Base-by-base conservation (phyloP, 1,284 basidiomycete genomes). In the Agaricales sp. region DNA sequence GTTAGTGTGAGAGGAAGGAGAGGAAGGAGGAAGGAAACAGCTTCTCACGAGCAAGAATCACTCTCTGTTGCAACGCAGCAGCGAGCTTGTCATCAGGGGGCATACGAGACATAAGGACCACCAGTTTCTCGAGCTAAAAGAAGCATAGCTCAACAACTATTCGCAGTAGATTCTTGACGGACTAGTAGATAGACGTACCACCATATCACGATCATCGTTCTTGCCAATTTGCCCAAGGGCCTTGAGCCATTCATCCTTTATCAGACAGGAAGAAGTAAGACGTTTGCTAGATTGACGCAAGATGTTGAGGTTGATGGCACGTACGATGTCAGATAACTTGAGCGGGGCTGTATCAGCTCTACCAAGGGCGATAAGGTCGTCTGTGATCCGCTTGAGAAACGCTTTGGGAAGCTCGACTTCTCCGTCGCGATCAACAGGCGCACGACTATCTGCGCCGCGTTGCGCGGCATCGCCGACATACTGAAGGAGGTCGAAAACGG, bases 131-230 rank as follows among this genome's bases (percentile, higher is more conserved):
- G 23, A 82, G 70, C 78, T 81, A 50, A 18, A 41, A 4, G 23
- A 8, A 35, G 8, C 30, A 11, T 35, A 8, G 8, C 30, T 35
- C 11, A 26, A n/a, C 41, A 23, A 41, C 26, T 18, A 23, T 39
- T 22, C 45, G 37, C 26, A 11, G 47, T 30, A 43, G 45, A 14
- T 39, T 3, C 6, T 39, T 45, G 39, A 43, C 12, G 43, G 2
- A 18, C 37, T 43, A 18, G 24, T 38, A 23, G n/a, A 38, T 8
- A 20, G 52, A 62, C 71, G 58, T 59, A 67, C 80, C 59, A 82
- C 58, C 54, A 80, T 61, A 39, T 73, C 61, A 51, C 81, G 72
- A 57, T 84, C 82, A 55, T 84, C 68, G 23, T 83, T 57, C 1
- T 65, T 66, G 39, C 66, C 67, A 6, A 66, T 54, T 55, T 78